These are phyloP conservation scores for Mariannaea sp. DNA, from an alignment of 2,329 filamentous ascomycete genomes.

Conservation along the genomic window DNA sequence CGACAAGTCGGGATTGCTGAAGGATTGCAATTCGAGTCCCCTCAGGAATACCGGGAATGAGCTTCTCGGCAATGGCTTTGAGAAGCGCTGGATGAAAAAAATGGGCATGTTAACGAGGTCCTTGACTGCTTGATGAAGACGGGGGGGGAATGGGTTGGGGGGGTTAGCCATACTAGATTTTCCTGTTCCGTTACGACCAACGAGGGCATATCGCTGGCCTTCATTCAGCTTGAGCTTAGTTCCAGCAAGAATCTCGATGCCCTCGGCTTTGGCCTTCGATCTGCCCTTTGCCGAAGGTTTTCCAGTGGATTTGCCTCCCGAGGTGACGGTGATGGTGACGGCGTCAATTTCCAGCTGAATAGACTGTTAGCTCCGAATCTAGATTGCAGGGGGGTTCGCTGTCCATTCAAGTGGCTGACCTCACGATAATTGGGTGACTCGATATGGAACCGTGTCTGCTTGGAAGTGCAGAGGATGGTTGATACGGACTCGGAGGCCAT, in stretches of 20 bases:
- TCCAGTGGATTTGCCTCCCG: constrained; percentile 43
- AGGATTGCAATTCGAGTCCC: constrained; percentile 68
- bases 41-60: constrained; percentile 76
- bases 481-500: constrained; percentile 56
- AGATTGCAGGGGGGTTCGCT: not conserved
- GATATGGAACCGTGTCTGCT: constrained; percentile 69
- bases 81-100: constrained; percentile 64
- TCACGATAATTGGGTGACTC: constrained; percentile 60
- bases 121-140: too few species aligned
- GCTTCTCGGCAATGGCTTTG: constrained; percentile 74
- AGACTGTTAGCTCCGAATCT: not conserved
- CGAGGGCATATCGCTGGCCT: constrained; percentile 74
- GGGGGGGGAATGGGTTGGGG: too few species aligned
- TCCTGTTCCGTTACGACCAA: constrained; percentile 81
- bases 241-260: constrained; percentile 71
- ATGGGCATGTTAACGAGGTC: too few species aligned
- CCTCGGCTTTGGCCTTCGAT: constrained; percentile 49
- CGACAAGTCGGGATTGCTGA: constrained; percentile 62
- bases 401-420: constrained; percentile 44
- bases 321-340: constrained; percentile 69
- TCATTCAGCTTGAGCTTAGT: constrained; percentile 74
- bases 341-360: constrained; percentile 72
- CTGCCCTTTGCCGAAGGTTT: constrained; percentile 57
- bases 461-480: constrained; percentile 65
- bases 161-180: constrained; percentile 67